These are phyloP conservation scores for Solanum rostratum DNA, from an alignment of 257 asterid species.

Conservation along the genomic window DNA sequence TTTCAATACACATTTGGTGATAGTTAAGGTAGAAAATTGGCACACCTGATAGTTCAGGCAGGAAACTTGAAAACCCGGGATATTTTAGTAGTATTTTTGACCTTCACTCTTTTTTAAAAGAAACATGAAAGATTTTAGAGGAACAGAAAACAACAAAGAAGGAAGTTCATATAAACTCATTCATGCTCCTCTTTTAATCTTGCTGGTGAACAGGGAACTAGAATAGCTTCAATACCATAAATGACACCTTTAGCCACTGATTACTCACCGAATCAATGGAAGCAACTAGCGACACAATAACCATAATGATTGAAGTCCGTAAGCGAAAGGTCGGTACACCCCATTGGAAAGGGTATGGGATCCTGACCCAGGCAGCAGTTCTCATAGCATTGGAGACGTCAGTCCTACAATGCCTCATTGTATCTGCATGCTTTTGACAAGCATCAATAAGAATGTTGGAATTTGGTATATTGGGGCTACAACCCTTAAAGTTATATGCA, in stretches of 20 bases:
- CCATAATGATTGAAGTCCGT: slow-evolving; percentile 81
- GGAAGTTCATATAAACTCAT: background rate
- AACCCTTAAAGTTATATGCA: slow-evolving; percentile 87
- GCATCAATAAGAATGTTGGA: slow-evolving; percentile 79
- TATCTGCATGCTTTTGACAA: slow-evolving; percentile 83
- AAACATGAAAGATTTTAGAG: background rate
- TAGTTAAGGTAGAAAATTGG: background rate
- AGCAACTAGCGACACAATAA: slow-evolving; percentile 68
- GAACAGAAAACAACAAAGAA: background rate
- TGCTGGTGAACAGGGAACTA: background rate
- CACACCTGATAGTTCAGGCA: background rate
- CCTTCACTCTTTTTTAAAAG: background rate
- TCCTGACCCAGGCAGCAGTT: slow-evolving; percentile 90
- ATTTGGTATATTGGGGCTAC: slow-evolving; percentile 72
- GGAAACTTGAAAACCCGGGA: background rate
- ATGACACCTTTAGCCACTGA: background rate
- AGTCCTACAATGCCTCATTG: slow-evolving; percentile 94
- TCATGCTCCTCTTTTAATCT: background rate
- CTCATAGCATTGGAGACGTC: slow-evolving; percentile 91
- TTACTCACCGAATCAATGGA: slow-evolving; percentile 83
- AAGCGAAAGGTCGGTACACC: slow-evolving; percentile 84
- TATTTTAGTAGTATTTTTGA: background rate
- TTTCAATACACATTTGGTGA: background rate
- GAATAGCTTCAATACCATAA: background rate
- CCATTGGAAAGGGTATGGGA: slow-evolving; percentile 97